These are phyloP conservation scores for Paramyrothecium sp. DNA, from an alignment of 2,329 filamentous ascomycete genomes.

Conservation along the genomic window DNA sequence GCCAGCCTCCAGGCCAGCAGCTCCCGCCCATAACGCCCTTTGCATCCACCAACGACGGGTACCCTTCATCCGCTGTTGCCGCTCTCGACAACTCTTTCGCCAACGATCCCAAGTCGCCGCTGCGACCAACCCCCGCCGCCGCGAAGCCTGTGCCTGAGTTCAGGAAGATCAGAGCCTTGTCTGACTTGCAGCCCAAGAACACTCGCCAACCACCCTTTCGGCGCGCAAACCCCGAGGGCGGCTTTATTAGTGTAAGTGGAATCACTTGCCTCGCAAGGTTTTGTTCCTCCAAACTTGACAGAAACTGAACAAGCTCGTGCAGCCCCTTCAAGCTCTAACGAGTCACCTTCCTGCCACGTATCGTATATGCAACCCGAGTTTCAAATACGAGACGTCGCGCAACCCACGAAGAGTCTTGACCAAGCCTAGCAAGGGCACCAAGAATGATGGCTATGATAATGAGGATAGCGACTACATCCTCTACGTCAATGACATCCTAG, in stretches of 20 bases:
- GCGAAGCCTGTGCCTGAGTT: slow-evolving; percentile 80
- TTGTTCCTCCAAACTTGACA: neutral
- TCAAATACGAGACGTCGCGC: slow-evolving; percentile 98
- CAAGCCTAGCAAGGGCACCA: slow-evolving; percentile 96
- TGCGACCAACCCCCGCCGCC: slow-evolving; percentile 47
- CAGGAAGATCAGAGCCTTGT: slow-evolving; percentile 68
- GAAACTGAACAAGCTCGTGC: slow-evolving; percentile 14
- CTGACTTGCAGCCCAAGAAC: slow-evolving; percentile 78
- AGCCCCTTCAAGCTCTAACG: slow-evolving; percentile 95
- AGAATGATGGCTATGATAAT: slow-evolving; percentile 99
- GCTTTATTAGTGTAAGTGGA: slow-evolving; percentile 86
- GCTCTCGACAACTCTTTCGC: slow-evolving; percentile 67
- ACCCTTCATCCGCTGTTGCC: slow-evolving; percentile 69
- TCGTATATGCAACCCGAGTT: slow-evolving; percentile 94
- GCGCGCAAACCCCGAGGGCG: slow-evolving; percentile 92
- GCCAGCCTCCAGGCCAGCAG: slow-evolving; percentile 54
- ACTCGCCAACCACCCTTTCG: slow-evolving; percentile 88
- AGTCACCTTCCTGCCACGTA: slow-evolving; percentile 92
- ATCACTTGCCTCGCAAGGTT: neutral
- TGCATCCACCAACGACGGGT: slow-evolving; percentile 66
- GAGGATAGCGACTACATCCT: slow-evolving; percentile 99
- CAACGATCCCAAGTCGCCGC: slow-evolving; percentile 57
- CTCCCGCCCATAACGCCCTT: slow-evolving; percentile 73
- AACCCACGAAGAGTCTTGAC: slow-evolving; percentile 95
- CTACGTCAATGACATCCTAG: slow-evolving; percentile 97